These are phyloP conservation scores for Raphanus hybrid DNA, from an alignment of 441 rosid species.

Conservation along the genomic window DNA sequence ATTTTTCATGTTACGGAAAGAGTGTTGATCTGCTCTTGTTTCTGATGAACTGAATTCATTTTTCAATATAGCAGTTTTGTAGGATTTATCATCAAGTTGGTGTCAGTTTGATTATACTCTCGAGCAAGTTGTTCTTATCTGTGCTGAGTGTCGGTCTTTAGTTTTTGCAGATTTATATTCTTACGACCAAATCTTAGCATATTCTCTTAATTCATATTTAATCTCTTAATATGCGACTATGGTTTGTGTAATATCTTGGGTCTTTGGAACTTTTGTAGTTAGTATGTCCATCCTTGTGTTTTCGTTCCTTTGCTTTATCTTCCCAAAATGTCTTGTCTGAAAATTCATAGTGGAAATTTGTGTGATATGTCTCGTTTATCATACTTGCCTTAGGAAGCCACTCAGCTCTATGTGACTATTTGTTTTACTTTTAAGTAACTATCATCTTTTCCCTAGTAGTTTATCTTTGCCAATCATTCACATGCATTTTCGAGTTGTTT, in stretches of 20 bases:
- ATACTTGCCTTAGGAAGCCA: background rate
- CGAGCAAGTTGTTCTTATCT: too few species aligned
- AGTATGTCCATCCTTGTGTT: slow-evolving; percentile 2
- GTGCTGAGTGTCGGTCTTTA: too few species aligned
- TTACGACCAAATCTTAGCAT: too few species aligned
- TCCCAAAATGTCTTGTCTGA: background rate
- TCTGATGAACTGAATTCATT: too few species aligned
- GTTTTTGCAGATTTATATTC: too few species aligned
- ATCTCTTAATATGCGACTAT: background rate
- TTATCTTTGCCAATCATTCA: background rate
- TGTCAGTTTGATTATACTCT: too few species aligned
- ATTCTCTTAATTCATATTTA: too few species aligned
- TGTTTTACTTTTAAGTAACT: background rate
- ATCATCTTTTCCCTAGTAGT: background rate
- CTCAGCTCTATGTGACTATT: background rate
- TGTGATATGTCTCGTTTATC: background rate
- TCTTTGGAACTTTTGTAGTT: slow-evolving; percentile 4
- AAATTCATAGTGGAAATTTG: background rate
- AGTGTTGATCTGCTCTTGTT: too few species aligned
- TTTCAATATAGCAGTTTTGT: too few species aligned
- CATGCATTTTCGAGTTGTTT: background rate
- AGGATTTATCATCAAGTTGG: too few species aligned
- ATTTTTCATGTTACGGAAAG: too few species aligned
- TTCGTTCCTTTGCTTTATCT: background rate
- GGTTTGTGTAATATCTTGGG: background rate